Percentiles rank a stretch among this genome's conserved stretches.
Conservation (phyloP, 2,329 filamentous ascomycete genomes). For the Pseudogymnoascus pannorum region DNA sequence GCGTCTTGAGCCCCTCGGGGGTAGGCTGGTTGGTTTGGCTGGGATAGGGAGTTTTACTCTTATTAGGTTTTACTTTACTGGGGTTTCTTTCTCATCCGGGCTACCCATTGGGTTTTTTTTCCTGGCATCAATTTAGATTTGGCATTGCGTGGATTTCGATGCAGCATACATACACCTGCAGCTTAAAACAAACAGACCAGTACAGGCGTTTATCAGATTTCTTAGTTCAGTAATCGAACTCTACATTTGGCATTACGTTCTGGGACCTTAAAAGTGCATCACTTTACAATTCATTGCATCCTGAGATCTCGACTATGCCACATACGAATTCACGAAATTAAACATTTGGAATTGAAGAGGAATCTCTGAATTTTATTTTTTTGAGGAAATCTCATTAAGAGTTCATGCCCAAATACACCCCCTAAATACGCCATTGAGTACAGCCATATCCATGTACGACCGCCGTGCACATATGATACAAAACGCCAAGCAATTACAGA, state of each 20-base stretch:
- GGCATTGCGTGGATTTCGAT: conserved; percentile 2
- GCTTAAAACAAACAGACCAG: not conserved
- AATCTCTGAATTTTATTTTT: conserved; percentile 10
- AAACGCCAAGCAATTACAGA: conserved; percentile 13
- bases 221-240: not conserved
- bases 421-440: conserved; percentile 10
- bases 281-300: too few relatives aligned
- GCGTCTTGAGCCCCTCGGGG: not conserved
- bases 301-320: not conserved
- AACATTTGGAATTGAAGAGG: not conserved
- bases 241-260: not conserved
- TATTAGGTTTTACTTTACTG: not conserved
- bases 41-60: not conserved
- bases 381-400: conserved; percentile 9
- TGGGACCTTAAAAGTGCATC: too few relatives aligned
- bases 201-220: conserved; percentile 1
- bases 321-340: not conserved
- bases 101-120: not conserved
- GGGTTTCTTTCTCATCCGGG: not conserved
- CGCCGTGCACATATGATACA: conserved; percentile 19
- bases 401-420: conserved; percentile 10
- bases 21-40: not conserved
- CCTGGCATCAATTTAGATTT: not conserved
- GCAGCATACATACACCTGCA: conserved; percentile 6
- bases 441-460: conserved; percentile 10